Base-by-base conservation (phyloP, 2,329 filamentous ascomycete species). In the Neopestalotiopsis clavispora region DNA sequence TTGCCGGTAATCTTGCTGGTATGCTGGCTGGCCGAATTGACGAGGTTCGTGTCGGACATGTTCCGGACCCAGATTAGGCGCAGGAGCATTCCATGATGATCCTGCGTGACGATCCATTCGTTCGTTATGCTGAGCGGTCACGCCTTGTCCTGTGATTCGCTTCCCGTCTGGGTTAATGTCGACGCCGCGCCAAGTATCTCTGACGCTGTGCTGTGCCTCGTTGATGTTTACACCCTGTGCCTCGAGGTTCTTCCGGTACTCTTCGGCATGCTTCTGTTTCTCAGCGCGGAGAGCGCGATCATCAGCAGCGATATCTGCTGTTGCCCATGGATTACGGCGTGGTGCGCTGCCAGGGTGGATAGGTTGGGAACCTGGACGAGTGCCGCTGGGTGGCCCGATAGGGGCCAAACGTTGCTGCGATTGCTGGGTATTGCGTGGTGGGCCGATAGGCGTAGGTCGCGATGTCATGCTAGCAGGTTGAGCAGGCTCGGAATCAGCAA, bases 121-220 rank as follows among this genome's bases (percentile, higher is more conserved):
- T 30, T 67, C 65, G n/a, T 69, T 65, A 63, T 71, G 71, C 1
- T 73, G 66, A 49, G 70, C 71, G 9, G 69, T 67, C 30, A 70
- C 63, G n/a, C 70, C 63, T n/a, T 76, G 75, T 20, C 75, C 74
- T 64, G 78, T 72, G 17, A 76, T 73, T 59, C 82, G 80, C 69
- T 74, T 77, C 17, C 81, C 81, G 1, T 78, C 78, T 1, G 78
- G 78, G 49, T 77, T 76, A 14, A 82, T 62, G 67, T 79, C 78
- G 3, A 79, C 78, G 3, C 84, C 81, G 20, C 85, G 84, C 87
- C 87, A 89, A 0, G 83, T 86, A 61, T 89, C 87, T 65, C 84
- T 86, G 72, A 88, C 86, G 4, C 78, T 71, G 2, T 84, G 81
- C 42, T 86, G 84, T 4, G 80, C 74, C 67, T 87, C 84, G 17